Base-by-base conservation (phyloP, 805 yeast species). In the Wickerhamiella spandovensis region DNA sequence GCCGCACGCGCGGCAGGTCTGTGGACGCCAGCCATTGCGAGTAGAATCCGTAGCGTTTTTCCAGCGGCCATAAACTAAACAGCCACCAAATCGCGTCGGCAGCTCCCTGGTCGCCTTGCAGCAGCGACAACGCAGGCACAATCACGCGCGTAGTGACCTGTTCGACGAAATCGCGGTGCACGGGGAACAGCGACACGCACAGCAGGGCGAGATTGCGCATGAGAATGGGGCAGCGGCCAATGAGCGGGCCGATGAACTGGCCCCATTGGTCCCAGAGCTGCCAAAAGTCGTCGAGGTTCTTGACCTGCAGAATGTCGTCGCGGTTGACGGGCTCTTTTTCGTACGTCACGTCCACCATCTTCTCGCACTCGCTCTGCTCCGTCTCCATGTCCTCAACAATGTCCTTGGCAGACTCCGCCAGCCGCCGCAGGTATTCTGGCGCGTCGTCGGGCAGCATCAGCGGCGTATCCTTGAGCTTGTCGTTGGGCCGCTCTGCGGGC, bases 11-110 rank as follows among this genome's bases (percentile, higher is more conserved):
- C 0, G 78, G 70, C 10, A 20, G 35, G 39, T 24, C 38, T 7
- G 20, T 17, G 6, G 39, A 15, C 9, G 39, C 39, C 13, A 18
- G 71, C 61, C 86, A 73, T 57, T 88, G 95, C 38, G 95, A 92
- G 62, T 89, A 89, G 18, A 90, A 64, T 51, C 82, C 78, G 64
- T 76, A 89, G 46, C 97, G 72, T 51, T 72, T 73, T 48, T 82
- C 83, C 37, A 77, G 60, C 2, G 86, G 69, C 59, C 73, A 86
- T 32, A 63, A 57, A 8, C 70, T 62, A 53, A 90, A 60, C 0
- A 87, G 58, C 7, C 67, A 63, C 58, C 67, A 86, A 0, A 85
- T 75, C 53, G 77, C 82, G 53, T 78, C 77, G 9, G 81, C 72
- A 0, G 78, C 74, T 5, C 79, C 69, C 12, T 85, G 75, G 56